Evolutionary conservation across 768 basidiomycete species (phyloP).

Genomic region (Daedaleopsis sinensis): DNA sequence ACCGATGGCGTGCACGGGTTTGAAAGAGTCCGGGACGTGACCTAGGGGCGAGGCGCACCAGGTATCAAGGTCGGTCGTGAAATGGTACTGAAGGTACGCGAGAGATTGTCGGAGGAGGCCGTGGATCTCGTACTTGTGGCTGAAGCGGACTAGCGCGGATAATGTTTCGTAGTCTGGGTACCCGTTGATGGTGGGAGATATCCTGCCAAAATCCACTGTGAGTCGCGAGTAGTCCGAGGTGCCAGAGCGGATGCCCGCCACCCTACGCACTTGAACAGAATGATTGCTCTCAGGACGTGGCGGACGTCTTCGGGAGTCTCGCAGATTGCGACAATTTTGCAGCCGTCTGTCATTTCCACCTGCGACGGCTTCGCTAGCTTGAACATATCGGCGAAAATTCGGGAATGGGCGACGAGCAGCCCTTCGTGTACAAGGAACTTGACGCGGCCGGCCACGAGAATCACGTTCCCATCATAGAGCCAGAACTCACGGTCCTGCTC

Average conservation of each 20-base stretch:
- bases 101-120: neutral
- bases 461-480: slow-evolving; percentile 19
- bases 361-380: neutral
- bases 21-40: neutral
- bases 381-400: slow-evolving; percentile 15
- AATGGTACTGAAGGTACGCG: neutral
- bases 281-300: neutral
- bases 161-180: neutral
- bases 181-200: neutral
- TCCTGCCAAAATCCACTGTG: neutral
- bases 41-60: neutral
- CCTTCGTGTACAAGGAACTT: slow-evolving; percentile 14
- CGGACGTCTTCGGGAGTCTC: neutral
- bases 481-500: slow-evolving; percentile 4
- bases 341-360: neutral
- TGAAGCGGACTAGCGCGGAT: neutral
- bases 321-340: neutral
- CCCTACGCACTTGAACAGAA: neutral
- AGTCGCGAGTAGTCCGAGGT: no score
- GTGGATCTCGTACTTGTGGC: slow-evolving; percentile 5
- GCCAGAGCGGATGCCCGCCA: neutral
- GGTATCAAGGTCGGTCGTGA: neutral
- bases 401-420: slow-evolving; percentile 9
- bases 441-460: slow-evolving; percentile 8
- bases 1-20: neutral